phyloP scores from a whole-genome alignment of 2,329 filamentous ascomycete genomes.

The Venturia aucupariae region DNA sequence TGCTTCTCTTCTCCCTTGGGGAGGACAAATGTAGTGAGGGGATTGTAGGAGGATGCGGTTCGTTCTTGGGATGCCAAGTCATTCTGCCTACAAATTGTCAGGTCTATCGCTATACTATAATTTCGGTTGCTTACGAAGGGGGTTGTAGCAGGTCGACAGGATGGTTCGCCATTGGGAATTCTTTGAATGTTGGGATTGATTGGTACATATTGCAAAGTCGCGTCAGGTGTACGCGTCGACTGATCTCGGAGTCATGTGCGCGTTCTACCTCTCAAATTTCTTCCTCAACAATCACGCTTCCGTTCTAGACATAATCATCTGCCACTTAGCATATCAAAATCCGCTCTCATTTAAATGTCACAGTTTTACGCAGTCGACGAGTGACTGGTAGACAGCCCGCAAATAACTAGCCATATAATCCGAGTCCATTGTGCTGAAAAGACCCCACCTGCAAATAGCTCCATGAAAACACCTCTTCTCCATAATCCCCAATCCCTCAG shows the following conservation, averaged over 20 bases:
- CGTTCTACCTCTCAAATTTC: too few species aligned
- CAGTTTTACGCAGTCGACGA: too few species aligned
- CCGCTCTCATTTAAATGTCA: too few species aligned
- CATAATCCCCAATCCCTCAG: too few species aligned
- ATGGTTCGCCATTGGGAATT: constrained; percentile 8
- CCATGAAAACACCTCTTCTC: too few species aligned
- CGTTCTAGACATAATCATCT: too few species aligned
- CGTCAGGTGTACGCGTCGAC: constrained; percentile 1
- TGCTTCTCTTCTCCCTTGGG: constrained; percentile 53
- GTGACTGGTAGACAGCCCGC: too few species aligned
- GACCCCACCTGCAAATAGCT: too few species aligned
- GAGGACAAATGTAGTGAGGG: constrained; percentile 65
- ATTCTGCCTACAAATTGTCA: constrained; percentile 2
- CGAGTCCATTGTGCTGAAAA: too few species aligned
- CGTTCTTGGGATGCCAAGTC: constrained; percentile 4
- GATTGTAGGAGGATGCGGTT: constrained; percentile 53
- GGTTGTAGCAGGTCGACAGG: not conserved
- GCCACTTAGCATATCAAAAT: too few species aligned
- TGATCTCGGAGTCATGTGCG: constrained; percentile 1
- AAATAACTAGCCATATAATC: too few species aligned
- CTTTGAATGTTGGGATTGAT: not conserved
- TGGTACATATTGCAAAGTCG: not conserved
- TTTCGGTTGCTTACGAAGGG: not conserved
- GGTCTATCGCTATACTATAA: not conserved
- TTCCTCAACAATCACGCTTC: too few species aligned